Evolutionary conservation across 106 monocot species (phyloP), one percentile per base, ranked within the genome.

Genomic region (Acanthochlamys bracteata): DNA sequence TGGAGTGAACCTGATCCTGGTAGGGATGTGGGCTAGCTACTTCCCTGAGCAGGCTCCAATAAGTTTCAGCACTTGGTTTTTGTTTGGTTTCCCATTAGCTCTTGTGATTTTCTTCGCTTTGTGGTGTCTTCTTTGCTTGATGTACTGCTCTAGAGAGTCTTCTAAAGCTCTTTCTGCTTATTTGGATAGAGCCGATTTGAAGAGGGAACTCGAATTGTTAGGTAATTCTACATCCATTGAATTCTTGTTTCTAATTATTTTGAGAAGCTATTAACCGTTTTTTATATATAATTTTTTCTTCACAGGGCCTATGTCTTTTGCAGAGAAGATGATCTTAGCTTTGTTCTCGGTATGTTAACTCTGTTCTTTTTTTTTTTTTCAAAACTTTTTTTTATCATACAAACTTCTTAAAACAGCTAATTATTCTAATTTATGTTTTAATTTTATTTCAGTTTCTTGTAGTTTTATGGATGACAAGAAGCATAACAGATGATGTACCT

Each of bases 381-480:
- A 7, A 20, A 15, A 19, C 60, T 33, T n/a, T 24, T 12, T 39
- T 22, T 42, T 25, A 14, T 39, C 43, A 7, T 42, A 53, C 14
- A 24, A 19, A 17, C 0, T 2, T 65, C 10, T 21, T n/a, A n/a
- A n/a, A n/a, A n/a, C n/a, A n/a, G n/a, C n/a, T n/a, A n/a, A n/a
- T n/a, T n/a, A n/a, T n/a, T n/a, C n/a, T n/a, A n/a, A n/a, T n/a
- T n/a, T n/a, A n/a, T n/a, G n/a, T 46, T 14, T 25, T 12, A 42
- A 6, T 0, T 60, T 11, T 56, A 23, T 0, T 57, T n/a, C 74
- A 98, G 96, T 56, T 71, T 41, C 77, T 98, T n/a, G 85, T 98
- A 25, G 53, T 91, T 11, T 52, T 98, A 42, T 98, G 96, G 96
- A 91, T 91, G 96, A 98, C 96, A 40, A 85, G 96, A 55, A 91